Evolutionary conservation across 495 filamentous ascomycete genomes (phyloP), one percentile per base, ranked within the genome.

Genomic region (Aspergillus nanangensis): DNA sequence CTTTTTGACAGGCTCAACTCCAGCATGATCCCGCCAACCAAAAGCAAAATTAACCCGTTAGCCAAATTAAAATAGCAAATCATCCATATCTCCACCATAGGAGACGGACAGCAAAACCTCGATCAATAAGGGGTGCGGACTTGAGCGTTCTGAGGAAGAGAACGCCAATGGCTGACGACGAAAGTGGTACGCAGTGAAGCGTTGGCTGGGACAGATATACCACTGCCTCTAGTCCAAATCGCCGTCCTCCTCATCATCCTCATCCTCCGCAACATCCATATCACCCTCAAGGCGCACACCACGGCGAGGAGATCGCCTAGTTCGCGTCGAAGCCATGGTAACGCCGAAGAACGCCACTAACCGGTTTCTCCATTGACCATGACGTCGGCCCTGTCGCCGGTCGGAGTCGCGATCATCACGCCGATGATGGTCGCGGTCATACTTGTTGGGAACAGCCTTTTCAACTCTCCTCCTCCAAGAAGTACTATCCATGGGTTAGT

Each of bases 391-490:
- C 48, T 53, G 66, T 50, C 66, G 63, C 51, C 53, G 61, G 58
- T 67, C 48, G 55, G 60, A 66, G 51, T 71, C 70, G 53, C 69
- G 64, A 47, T 56, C 66, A 64, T 72, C 66, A 65, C 58, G 44
- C 43, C 52, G 52, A 51, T 65, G 62, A 68, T 45, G 67, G 36
- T 63, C 60, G 61, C 66, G 73, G 55, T 68, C 51, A 57, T 67
- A 55, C 49, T 77, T 66, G 52, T 67, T 56, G 56, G 69, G 57
- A 55, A 80, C 55, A 72, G 71, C 77, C 72, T 74, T 69, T 84
- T 92, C 78, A 92, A 74, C 74, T 84, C 67, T 89, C 82, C 56
- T 95, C 90, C 65, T 96, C 90, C 64, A 95, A 67, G 86, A 95
- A 96, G 84, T 93, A 95, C 63, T 64, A 25, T 17, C 33, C 22